These are phyloP conservation scores for Neurospora tetrasperma DNA, from an alignment of 495 filamentous ascomycete genomes.

Conservation along the genomic window DNA sequence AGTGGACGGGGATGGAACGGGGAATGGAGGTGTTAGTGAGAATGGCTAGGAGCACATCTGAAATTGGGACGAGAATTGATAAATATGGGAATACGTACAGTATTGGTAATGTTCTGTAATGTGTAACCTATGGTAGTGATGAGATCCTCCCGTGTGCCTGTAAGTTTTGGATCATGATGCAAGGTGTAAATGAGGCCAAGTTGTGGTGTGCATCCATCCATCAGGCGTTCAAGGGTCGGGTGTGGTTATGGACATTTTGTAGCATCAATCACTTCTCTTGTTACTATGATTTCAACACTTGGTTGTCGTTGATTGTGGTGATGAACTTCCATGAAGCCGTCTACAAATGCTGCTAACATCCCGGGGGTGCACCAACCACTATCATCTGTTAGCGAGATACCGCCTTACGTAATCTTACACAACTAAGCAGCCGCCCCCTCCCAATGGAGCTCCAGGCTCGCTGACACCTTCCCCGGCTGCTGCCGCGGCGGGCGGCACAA, in stretches of 20 bases:
- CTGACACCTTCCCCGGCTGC: not conserved
- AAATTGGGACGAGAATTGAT: not conserved
- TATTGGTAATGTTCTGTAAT: not conserved
- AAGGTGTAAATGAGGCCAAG: too few species aligned
- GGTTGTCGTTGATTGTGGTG: not conserved
- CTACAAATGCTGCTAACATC: not conserved
- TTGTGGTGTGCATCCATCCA: not conserved
- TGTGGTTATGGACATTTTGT: not conserved
- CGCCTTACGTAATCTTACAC: not conserved
- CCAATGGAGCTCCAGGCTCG: not conserved
- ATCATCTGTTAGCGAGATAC: not conserved
- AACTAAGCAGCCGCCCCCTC: not conserved
- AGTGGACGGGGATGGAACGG: not conserved
- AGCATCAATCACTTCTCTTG: not conserved
- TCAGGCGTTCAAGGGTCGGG: not conserved
- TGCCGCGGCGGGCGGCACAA: not conserved
- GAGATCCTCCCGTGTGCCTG: not conserved
- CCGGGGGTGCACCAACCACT: not conserved
- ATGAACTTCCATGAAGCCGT: not conserved
- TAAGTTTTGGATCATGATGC: not conserved
- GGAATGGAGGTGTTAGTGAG: conserved; percentile 3
- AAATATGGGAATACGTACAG: not conserved
- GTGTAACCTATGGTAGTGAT: not conserved
- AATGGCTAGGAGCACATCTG: conserved; percentile 5
- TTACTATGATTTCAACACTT: too few species aligned